These are phyloP conservation scores for Logfia minima DNA, from an alignment of 129 eudicot genomes.

Conservation along the genomic window DNA sequence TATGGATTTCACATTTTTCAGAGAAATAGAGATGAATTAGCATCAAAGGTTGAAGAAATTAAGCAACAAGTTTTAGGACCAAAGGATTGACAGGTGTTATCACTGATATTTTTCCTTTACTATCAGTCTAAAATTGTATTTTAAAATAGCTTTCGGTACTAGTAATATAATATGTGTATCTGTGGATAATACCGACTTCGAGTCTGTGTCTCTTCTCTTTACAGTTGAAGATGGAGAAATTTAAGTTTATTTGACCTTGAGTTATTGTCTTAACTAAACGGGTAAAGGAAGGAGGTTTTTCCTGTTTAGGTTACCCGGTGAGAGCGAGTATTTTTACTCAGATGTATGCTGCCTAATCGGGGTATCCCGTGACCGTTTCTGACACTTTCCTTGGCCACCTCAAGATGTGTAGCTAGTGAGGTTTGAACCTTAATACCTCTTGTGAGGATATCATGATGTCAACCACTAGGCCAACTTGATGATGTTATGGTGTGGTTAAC, in stretches of 20 bases:
- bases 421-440: too few relatives aligned
- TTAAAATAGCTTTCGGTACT: slow-evolving; percentile 1
- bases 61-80: slow-evolving; percentile 75
- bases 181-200: slow-evolving; percentile 24
- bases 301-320: too few relatives aligned
- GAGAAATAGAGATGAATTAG: slow-evolving; percentile 77
- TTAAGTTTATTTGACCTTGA: background rate
- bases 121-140: slow-evolving; percentile 13
- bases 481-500: too few relatives aligned
- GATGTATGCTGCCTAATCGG: too few relatives aligned
- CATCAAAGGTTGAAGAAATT: slow-evolving; percentile 61
- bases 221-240: slow-evolving; percentile 14
- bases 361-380: too few relatives aligned
- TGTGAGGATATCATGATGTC: too few relatives aligned
- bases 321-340: too few relatives aligned
- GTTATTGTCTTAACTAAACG: background rate
- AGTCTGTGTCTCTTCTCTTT: slow-evolving; percentile 4
- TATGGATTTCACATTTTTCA: slow-evolving; percentile 33
- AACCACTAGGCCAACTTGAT: too few relatives aligned
- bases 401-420: too few relatives aligned
- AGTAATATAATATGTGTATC: slow-evolving; percentile 6
- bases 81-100: slow-evolving; percentile 31
- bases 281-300: too few relatives aligned
- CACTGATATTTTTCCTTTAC: slow-evolving; percentile 10
- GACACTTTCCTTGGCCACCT: too few relatives aligned